Evolutionary conservation across 306 rosid species (phyloP).

Genomic region (Trifolium repens): DNA sequence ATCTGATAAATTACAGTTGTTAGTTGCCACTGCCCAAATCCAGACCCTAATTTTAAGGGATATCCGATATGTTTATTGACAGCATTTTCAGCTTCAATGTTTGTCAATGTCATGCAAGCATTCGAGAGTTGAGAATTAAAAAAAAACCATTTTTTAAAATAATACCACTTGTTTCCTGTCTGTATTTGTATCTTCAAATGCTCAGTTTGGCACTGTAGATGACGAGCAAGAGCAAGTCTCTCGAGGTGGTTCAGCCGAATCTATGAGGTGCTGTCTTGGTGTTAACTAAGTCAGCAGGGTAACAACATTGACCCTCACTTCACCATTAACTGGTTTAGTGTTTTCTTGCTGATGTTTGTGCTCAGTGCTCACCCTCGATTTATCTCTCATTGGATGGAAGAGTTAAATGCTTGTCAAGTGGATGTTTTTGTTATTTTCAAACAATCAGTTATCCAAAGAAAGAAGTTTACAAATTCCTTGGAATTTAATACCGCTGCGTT

Average conservation of each 20-base stretch:
- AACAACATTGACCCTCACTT: not conserved
- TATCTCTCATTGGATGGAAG: conserved; percentile 4
- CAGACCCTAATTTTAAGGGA: not conserved
- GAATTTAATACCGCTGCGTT: not conserved
- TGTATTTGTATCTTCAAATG: conserved; percentile 11
- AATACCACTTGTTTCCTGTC: not conserved
- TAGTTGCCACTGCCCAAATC: not conserved
- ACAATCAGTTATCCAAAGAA: not conserved
- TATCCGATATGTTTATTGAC: not conserved
- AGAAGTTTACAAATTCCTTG: not conserved
- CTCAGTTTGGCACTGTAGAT: not conserved
- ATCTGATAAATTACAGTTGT: not conserved
- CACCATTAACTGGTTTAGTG: not conserved
- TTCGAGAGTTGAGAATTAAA: not conserved
- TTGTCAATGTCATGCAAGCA: not conserved
- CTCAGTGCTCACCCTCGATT: not conserved
- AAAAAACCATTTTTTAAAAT: not conserved
- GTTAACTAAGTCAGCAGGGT: not conserved
- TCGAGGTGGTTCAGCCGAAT: not conserved
- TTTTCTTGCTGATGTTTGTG: not conserved
- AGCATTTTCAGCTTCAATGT: not conserved
- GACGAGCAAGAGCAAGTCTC: not conserved
- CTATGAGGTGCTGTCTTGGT: not conserved
- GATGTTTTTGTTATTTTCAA: conserved; percentile 8
- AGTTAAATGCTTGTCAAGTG: not conserved